Evolutionary conservation across 148 eudicot genomes (phyloP), one percentile per base, ranked within the genome.

Genomic region (Salicornia ramosissima): DNA sequence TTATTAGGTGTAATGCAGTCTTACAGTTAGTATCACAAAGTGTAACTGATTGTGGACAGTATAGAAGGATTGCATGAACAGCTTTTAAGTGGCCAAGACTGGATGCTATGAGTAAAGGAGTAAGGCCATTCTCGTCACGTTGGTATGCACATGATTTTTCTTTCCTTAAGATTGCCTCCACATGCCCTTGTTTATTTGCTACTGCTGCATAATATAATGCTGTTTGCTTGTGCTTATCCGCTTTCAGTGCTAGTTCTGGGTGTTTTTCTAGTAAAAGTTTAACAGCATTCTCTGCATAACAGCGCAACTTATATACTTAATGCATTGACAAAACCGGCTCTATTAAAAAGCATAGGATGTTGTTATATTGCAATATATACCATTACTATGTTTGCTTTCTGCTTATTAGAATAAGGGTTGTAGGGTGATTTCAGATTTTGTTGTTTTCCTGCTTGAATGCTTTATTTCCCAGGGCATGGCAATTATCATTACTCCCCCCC

Each of bases 121-220:
- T 80, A 53, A 79, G 68, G 12, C 86, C 86, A 33, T 33, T 67
- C 29, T 75, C 72, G 43, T 79, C 86, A 15, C 81, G 80, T 51
- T 74, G 67, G 79, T 79, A 76, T 19, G 81, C 86, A 68, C 76
- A 65, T 25, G 74, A 70, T 65, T 53, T 80, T 1, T 80, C 86
- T 21, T 18, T 50, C 49, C 39, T 68, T 16, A 77, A 70, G 67
- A 83, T 71, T 47, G 64, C 67, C 55, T 77, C 77, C 2, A 79
- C 77, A 64, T 71, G 80, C 34, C 66, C 62, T 0, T 67, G 72
- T 69, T 76, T 81, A 25, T 77, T 73, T 52, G 78, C 75, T 58
- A 77, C 75, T 74, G 86, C 83, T 64, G 86, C 86, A n/a, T 76
- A 80, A 81, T 67, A 71, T 28, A 79, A 69, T 34, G 86, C 79